Base-by-base conservation (phyloP, 352 stramenopile species). In the Phytophthora nicotianae region DNA sequence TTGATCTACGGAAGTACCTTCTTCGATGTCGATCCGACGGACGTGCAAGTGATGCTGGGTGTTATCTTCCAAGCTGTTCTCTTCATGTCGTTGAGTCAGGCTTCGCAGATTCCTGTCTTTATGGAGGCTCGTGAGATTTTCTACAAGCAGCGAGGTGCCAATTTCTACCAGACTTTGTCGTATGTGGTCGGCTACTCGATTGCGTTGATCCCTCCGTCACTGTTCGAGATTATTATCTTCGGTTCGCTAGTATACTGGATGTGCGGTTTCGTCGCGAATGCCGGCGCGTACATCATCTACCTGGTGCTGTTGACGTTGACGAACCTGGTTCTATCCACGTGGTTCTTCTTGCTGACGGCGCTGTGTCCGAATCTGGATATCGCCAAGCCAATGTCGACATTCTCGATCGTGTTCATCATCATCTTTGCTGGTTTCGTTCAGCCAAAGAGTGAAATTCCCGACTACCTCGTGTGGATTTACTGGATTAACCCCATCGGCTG, bases 191-290 rank as follows among this genome's bases (percentile, higher is more conserved):
- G 24, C 5, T 59, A 59, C 40, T 59, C 51, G 26, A 59, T 59
- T 29, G 51, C 51, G 0, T 24, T 60, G 40, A 60, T 60, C 17
- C 52, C 41, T 4, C 52, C 52, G 23, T 60, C 52, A 3, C 9
- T 60, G 1, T 60, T 60, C 16, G 52, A 60, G 41, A 60, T 60
- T 32, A 10, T 88, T 9, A 58, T 82, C 27, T 89, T 91, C 70
- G 80, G 77, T 20, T 78, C 62, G 17, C 64, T 90, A 45, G 43
- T 90, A 4, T 93, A 93, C 57, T 93, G 74, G 65, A 86, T 90
- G 65, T 77, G 86, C 53, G 84, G 43, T 3, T 50, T 50, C 23
- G 43, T 50, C 14, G 82, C 37, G 19, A 60, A 50, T 21, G 52
- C 21, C 11, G 52, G 52, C 41, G 52, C 52, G 26, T 60, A 45